phyloP scores from a whole-genome alignment of 192 early-diverging fungal species.

The Coemansia sp. region DNA sequence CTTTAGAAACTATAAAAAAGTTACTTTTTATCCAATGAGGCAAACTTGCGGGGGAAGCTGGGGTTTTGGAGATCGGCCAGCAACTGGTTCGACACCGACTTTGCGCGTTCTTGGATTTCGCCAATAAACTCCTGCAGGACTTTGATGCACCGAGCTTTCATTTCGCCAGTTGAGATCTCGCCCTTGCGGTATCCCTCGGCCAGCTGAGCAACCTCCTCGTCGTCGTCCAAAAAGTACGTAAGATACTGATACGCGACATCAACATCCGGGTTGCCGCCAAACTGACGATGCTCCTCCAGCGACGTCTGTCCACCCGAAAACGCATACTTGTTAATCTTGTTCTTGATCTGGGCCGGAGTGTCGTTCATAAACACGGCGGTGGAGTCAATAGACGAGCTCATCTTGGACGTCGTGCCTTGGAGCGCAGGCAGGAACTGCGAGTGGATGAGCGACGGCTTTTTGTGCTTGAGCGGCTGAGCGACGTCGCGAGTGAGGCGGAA shows the following conservation, averaged over 20 bases:
- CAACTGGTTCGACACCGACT: constrained; percentile 62
- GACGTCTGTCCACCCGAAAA: constrained; percentile 92
- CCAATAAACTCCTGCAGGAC: constrained; percentile 75
- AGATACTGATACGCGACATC: constrained; percentile 95
- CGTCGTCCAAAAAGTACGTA: constrained; percentile 92
- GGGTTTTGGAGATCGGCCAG: constrained; percentile 67
- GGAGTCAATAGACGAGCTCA: constrained; percentile 85
- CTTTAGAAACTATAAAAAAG: not conserved
- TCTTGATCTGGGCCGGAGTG: constrained; percentile 90
- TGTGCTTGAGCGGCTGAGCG: constrained; percentile 87
- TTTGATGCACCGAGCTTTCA: constrained; percentile 88
- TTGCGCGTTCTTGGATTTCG: constrained; percentile 73
- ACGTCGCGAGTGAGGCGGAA: constrained; percentile 97
- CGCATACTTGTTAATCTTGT: constrained; percentile 95
- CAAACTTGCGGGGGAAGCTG: constrained; percentile 48
- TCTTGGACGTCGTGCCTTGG: constrained; percentile 87
- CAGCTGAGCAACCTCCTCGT: constrained; percentile 76
- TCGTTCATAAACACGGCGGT: constrained; percentile 94
- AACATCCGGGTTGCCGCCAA: constrained; percentile 91
- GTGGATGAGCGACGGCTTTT: constrained; percentile 92
- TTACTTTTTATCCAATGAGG: constrained; percentile 28
- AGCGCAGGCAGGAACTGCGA: constrained; percentile 95
- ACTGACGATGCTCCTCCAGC: constrained; percentile 74
- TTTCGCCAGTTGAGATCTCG: constrained; percentile 79
- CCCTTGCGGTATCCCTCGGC: constrained; percentile 76